Evolutionary conservation across 345 rosid species (phyloP).

Genomic region (Salix viminalis): DNA sequence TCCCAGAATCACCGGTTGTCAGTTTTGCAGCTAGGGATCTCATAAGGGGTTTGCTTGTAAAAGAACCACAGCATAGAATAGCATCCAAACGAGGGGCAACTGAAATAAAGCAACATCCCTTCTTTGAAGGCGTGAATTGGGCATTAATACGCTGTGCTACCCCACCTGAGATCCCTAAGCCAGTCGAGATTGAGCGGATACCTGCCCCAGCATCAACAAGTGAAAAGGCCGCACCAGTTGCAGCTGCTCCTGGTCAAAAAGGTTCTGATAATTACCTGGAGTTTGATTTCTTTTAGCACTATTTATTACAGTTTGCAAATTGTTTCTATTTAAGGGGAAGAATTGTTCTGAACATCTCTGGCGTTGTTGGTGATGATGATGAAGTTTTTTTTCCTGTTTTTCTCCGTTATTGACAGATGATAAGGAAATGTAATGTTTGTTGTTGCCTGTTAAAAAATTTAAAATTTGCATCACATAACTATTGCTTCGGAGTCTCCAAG

Average conservation of each 20-base stretch:
- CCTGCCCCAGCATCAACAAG: constrained; percentile 42
- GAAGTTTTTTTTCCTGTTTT: constrained; percentile 10
- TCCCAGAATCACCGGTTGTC: constrained; percentile 72
- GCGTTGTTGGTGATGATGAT: constrained; percentile 34
- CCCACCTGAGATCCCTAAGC: constrained; percentile 85
- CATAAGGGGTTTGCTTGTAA: constrained; percentile 69
- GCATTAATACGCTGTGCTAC: constrained; percentile 81
- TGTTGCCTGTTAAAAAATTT: constrained; percentile 17
- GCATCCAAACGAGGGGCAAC: constrained; percentile 89
- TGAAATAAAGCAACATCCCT: constrained; percentile 86
- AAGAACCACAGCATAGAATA: constrained; percentile 81
- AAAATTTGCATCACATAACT: constrained; percentile 14
- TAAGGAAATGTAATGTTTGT: constrained; percentile 36
- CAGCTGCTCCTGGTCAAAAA: constrained; percentile 44
- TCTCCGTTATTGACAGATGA: constrained; percentile 30
- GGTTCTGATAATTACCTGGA: constrained; percentile 81
- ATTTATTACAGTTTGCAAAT: constrained; percentile 19
- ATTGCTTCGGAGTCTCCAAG: neutral
- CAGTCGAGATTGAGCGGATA: constrained; percentile 55
- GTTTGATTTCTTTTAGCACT: constrained; percentile 81
- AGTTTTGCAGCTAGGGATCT: constrained; percentile 85
- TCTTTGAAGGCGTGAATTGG: constrained; percentile 95
- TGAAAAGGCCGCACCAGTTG: constrained; percentile 39
- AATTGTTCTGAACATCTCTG: constrained; percentile 32
- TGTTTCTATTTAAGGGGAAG: constrained; percentile 38